Base-by-base conservation (phyloP, 106 monocot species). In the Xerophyta viscosa region DNA sequence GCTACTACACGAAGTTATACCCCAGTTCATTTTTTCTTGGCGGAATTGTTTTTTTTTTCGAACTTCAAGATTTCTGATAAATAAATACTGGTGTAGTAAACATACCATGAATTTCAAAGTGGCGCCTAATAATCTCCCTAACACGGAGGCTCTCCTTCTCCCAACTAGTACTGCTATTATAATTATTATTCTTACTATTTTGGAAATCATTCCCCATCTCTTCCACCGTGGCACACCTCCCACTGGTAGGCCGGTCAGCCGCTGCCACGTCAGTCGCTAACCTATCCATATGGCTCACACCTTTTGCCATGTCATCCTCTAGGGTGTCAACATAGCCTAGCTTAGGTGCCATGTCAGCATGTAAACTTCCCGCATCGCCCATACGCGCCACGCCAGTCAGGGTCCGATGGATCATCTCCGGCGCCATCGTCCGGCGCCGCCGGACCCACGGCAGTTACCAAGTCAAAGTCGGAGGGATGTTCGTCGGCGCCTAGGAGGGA, bases 151-250 rank as follows among this genome's bases (percentile, higher is more conserved):
- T 92, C 66, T 75, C 86, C 65, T 24, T 66, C 66, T 67, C 69
- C 19, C 41, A 69, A 33, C n/a, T n/a, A n/a, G n/a, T n/a, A n/a
- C n/a, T n/a, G n/a, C n/a, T n/a, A n/a, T n/a, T n/a, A n/a, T n/a
- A n/a, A n/a, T n/a, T n/a, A n/a, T n/a, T 14, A 3, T 17, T 14
- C 17, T 10, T 14, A 14, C 43, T 14, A 14, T 44, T 44, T 14
- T 17, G 64, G 29, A 86, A 76, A 2, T 31, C 71, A 59, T 64
- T 66, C 18, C 91, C 91, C 86, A 92, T 92, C 66, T 82, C 64
- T 64, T 92, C 91, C 31, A 92, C 91, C 9, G 82, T 82, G 8
- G 82, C 91, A 45, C 91, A 91, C 26, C 41, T 42, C 10, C 12
- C 61, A 10, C 26, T 29, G 17, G n/a, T 56, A 31, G n/a, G 14